These are phyloP conservation scores for Lachnellula cervina DNA, from an alignment of 2,329 filamentous ascomycete species.

Conservation along the genomic window DNA sequence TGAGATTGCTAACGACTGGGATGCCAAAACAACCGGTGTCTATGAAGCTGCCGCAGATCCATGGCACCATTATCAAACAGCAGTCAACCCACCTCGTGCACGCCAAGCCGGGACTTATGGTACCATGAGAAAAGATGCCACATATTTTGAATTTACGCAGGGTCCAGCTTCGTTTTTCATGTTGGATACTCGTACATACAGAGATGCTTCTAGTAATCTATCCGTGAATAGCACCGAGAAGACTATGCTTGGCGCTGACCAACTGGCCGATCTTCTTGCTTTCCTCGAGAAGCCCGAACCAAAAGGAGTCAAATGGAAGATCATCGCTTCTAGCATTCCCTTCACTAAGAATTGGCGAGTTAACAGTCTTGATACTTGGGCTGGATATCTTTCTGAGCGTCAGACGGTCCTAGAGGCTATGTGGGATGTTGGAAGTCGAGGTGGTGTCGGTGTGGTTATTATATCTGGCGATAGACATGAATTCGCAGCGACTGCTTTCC, in stretches of 20 bases:
- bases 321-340: slow-evolving; percentile 83
- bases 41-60: slow-evolving; percentile 51
- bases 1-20: slow-evolving; percentile 94
- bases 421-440: slow-evolving; percentile 73
- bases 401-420: slow-evolving; percentile 78
- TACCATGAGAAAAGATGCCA: slow-evolving; percentile 49
- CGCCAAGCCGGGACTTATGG: slow-evolving; percentile 42
- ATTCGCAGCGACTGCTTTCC: slow-evolving; percentile 83
- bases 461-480: slow-evolving; percentile 94
- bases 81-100: slow-evolving; percentile 72
- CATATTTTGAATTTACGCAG: slow-evolving; percentile 85
- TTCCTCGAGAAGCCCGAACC: slow-evolving; percentile 73
- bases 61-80: slow-evolving; percentile 80
- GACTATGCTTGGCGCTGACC: slow-evolving; percentile 79
- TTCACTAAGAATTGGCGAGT: slow-evolving; percentile 98
- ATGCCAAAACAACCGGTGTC: slow-evolving; percentile 71
- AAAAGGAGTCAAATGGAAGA: slow-evolving; percentile 82
- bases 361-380: slow-evolving; percentile 88
- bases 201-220: slow-evolving; percentile 59
- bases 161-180: slow-evolving; percentile 94
- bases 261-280: slow-evolving; percentile 72
- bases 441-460: slow-evolving; percentile 72
- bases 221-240: slow-evolving; percentile 61
- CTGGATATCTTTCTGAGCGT: slow-evolving; percentile 80
- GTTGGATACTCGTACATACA: slow-evolving; percentile 84